Conservation (phyloP, 495 filamentous ascomycete genomes). For the Saxophila tyrrhenica region DNA sequence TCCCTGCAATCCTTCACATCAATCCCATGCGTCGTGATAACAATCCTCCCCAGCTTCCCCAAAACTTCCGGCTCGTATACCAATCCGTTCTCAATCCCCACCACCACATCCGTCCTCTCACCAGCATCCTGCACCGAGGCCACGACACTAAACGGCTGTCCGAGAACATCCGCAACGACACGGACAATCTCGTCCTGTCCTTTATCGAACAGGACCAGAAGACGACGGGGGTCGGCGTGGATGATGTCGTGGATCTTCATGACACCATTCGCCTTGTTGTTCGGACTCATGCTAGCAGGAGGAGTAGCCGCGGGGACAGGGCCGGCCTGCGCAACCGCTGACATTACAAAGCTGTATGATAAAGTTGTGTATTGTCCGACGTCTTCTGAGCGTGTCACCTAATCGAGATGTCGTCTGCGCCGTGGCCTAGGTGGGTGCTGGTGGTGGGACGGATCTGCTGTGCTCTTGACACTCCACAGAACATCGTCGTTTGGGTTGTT, state of each 20-base stretch:
- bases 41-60: slow-evolving; percentile 18
- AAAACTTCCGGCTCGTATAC: slow-evolving; percentile 12
- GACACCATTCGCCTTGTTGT: slow-evolving; percentile 18
- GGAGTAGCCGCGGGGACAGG: slow-evolving; percentile 1
- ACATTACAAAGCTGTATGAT: neutral
- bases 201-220: slow-evolving; percentile 27
- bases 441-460: slow-evolving; percentile 13
- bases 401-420: slow-evolving; percentile 19
- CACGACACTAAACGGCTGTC: slow-evolving; percentile 23
- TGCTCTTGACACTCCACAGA: slow-evolving; percentile 6
- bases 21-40: slow-evolving; percentile 66
- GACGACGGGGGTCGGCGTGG: slow-evolving; percentile 19
- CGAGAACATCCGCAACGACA: slow-evolving; percentile 29
- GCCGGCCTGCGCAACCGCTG: neutral
- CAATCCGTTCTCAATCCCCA: slow-evolving; percentile 19
- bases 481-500: slow-evolving; percentile 5
- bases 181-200: slow-evolving; percentile 27
- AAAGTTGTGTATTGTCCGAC: neutral
- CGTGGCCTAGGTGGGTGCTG: slow-evolving; percentile 16
- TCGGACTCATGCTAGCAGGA: too few species aligned
- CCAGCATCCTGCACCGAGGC: slow-evolving; percentile 17
- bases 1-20: slow-evolving; percentile 57
- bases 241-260: slow-evolving; percentile 26
- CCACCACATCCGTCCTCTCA: slow-evolving; percentile 19
- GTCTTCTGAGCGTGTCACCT: slow-evolving; percentile 3